Conservation (phyloP, 345 rosid genomes). For the Sapria himalayana region DNA sequence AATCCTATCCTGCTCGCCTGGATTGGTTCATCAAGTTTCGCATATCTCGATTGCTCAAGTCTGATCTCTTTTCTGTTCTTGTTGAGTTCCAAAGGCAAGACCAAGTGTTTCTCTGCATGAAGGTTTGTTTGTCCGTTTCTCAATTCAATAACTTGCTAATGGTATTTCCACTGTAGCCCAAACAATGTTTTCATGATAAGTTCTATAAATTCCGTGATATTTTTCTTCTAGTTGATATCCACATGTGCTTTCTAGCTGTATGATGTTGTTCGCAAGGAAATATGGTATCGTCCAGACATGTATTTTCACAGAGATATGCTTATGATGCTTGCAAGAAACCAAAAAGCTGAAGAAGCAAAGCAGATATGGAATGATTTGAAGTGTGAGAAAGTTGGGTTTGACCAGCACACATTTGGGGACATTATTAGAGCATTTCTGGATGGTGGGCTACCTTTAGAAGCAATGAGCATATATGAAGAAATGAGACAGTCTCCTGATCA, state of each 20-base stretch:
- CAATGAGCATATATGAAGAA: slow-evolving; percentile 62
- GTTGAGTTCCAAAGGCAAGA: slow-evolving; percentile 86
- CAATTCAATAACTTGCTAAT: too few species aligned
- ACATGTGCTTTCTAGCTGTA: slow-evolving; percentile 29
- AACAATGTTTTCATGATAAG: too few species aligned
- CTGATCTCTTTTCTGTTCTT: slow-evolving; percentile 70
- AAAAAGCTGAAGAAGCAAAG: slow-evolving; percentile 33
- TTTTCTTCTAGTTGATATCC: neutral
- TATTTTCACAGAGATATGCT: slow-evolving; percentile 84
- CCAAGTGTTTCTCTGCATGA: slow-evolving; percentile 73
- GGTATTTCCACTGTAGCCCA: too few species aligned
- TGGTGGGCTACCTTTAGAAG: slow-evolving; percentile 36
- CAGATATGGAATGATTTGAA: slow-evolving; percentile 68
- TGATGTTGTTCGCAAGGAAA: slow-evolving; percentile 62
- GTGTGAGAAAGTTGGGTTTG: slow-evolving; percentile 61
- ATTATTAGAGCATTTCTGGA: slow-evolving; percentile 56
- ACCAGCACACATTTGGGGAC: slow-evolving; percentile 81
- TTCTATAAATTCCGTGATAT: neutral
- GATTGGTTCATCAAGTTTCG: slow-evolving; percentile 40
- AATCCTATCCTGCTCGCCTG: slow-evolving; percentile 29
- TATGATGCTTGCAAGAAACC: slow-evolving; percentile 83
- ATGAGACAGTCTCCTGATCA: slow-evolving; percentile 80
- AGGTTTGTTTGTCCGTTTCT: slow-evolving; percentile 36
- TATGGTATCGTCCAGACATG: slow-evolving; percentile 92
- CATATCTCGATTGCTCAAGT: slow-evolving; percentile 69